Percentiles rank a stretch among this genome's conserved stretches.
phyloP scores from a whole-genome alignment of 306 rosid genomes.

The Cyclanthera cordifolia region DNA sequence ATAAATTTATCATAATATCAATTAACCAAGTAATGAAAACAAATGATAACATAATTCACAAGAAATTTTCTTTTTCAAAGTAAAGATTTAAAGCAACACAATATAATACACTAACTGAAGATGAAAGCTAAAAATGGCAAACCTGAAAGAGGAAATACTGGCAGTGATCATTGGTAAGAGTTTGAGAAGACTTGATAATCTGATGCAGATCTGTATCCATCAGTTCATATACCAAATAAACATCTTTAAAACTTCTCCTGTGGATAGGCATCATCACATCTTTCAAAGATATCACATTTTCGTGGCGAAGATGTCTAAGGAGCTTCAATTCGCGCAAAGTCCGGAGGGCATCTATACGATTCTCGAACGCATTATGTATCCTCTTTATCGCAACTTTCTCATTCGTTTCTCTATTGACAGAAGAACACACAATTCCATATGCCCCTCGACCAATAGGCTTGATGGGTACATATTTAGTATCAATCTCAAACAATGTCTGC shows the following conservation, averaged over 20 bases:
- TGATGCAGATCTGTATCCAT: conserved; percentile 98
- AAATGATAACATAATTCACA: neutral
- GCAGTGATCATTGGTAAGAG: conserved; percentile 75
- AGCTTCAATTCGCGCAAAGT: conserved; percentile 82
- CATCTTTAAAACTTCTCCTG: conserved; percentile 65
- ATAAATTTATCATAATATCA: neutral
- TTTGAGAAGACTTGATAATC: conserved; percentile 76
- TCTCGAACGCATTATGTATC: conserved; percentile 73
- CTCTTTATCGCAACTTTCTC: conserved; percentile 86
- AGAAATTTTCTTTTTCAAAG: no score
- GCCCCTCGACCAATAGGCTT: conserved; percentile 94
- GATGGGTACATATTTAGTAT: conserved; percentile 74
- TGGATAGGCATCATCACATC: conserved; percentile 84
- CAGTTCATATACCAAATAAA: conserved; percentile 81
- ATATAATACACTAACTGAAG: no score
- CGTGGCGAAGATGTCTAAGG: conserved; percentile 74
- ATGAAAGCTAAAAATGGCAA: neutral
- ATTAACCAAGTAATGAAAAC: neutral
- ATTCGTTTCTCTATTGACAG: conserved; percentile 60
- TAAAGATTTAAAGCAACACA: no score
- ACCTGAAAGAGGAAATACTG: conserved; percentile 98
- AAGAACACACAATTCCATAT: conserved; percentile 81
- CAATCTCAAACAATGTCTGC: conserved; percentile 84
- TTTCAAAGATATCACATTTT: conserved; percentile 72
- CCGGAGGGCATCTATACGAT: conserved; percentile 70